Base-by-base conservation (phyloP, 2,329 filamentous ascomycete genomes). In the Moelleriella libera region DNA sequence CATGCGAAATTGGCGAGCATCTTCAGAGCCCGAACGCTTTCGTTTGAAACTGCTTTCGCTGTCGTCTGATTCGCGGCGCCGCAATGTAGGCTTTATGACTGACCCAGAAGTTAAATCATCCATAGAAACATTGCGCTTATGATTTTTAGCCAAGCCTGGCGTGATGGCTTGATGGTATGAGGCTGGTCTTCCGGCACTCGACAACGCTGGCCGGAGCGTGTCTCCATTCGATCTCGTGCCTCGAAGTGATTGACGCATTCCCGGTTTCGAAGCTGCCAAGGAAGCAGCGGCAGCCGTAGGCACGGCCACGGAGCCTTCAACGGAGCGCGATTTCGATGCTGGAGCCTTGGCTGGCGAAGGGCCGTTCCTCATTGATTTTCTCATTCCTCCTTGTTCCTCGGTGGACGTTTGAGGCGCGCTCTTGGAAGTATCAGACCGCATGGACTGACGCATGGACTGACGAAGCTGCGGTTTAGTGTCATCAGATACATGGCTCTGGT, bases 1-100 rank as follows among this genome's bases (percentile, higher is more conserved):
- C 46, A 71, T 75, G 49, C 82, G 81, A 70, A 94, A 86, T 1
- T 69, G 74, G 47, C 79, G 75, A 0, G 71, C 71, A 42, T 70
- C 63, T 41, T 64, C 64, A 5, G 62, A 59, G 46, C 67, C 60
- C 39, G 73, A 66, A 51, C 76, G 74, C 42, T 69, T 64, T 30
- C 86, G 82, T 58, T 78, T 83, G 68, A 95, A 95, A 60, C 87
- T 94, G 64, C 85, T 94, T 43, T 86, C 82, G 56, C 83, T 87
- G 30, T 76, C 81, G 53, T 80, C 78, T 0, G 82, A 85, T 14
- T 67, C 70, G 8, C 68, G 74, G 2, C 81, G 74, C 49, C 68
- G 66, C 7, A 78, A 62, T 5, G 57, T 54, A 10, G 69, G 57
- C 42, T 60, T 61, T 34, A 56, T 49, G 30, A 52, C 48, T 39